These are phyloP conservation scores for Alternaria gansuensis DNA, from an alignment of 2,329 filamentous ascomycete genomes.

Conservation along the genomic window DNA sequence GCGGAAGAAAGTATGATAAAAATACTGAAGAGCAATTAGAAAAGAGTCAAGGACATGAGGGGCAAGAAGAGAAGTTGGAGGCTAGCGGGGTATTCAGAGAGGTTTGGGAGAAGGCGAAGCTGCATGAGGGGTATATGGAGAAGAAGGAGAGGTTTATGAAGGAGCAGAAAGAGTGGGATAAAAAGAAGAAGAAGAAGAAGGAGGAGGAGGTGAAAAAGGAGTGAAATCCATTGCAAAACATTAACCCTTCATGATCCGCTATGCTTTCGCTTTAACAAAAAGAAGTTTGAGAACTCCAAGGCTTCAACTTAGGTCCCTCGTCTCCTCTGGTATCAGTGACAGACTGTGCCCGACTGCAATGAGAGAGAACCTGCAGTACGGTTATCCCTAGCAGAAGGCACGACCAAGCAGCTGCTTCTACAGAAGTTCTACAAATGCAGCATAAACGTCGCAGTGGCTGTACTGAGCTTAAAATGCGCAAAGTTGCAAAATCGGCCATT, in stretches of 20 bases:
- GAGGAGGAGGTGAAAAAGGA: conserved; percentile 1
- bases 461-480: too few species aligned
- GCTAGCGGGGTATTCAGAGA: conserved; percentile 61
- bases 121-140: conserved; percentile 56
- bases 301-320: conserved; percentile 13
- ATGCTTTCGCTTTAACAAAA: background rate
- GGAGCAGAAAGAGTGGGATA: conserved; percentile 59
- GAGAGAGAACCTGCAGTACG: background rate
- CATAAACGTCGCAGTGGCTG: background rate
- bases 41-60: conserved; percentile 58
- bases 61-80: conserved; percentile 60
- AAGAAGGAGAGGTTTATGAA: conserved; percentile 59
- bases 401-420: background rate
- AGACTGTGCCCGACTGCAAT: conserved; percentile 4
- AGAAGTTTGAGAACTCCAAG: conserved; percentile 4
- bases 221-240: background rate
- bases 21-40: conserved; percentile 53
- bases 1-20: conserved; percentile 65
- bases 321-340: background rate
- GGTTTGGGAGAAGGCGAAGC: conserved; percentile 60
- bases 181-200: conserved; percentile 25
- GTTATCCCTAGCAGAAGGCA: background rate
- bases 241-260: background rate
- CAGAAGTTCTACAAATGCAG: background rate
- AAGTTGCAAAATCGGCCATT: too few species aligned